A percentile compares a stretch with the other conserved stretches of the same genome.
These are phyloP conservation scores for Nakazawaea anatomiae DNA, from an alignment of 805 yeast species.

Conservation along the genomic window DNA sequence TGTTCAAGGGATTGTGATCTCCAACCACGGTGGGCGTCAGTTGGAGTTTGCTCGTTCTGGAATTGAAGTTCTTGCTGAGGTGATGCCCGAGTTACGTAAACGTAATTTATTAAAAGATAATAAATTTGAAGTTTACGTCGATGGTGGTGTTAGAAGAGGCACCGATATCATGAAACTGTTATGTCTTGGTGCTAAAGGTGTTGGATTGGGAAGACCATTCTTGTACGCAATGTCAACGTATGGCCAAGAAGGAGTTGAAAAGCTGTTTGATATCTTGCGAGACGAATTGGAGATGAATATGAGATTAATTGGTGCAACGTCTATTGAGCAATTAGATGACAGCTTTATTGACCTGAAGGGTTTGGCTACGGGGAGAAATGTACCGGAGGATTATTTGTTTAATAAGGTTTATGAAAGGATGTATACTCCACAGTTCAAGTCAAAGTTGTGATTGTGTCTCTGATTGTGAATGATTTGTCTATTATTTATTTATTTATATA, in stretches of 20 bases:
- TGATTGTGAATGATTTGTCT: too few species aligned
- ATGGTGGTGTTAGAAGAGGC: slow-evolving; percentile 68
- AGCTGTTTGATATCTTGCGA: slow-evolving; percentile 53
- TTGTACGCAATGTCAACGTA: slow-evolving; percentile 57
- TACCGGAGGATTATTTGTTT: slow-evolving; percentile 52
- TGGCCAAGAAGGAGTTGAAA: slow-evolving; percentile 60
- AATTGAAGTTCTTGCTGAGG: slow-evolving; percentile 67
- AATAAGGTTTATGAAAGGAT: slow-evolving; percentile 51
- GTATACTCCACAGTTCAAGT: slow-evolving; percentile 43
- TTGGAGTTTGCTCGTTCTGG: slow-evolving; percentile 79
- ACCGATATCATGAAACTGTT: slow-evolving; percentile 62
- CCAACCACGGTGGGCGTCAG: slow-evolving; percentile 90
- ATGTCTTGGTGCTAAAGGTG: slow-evolving; percentile 66
- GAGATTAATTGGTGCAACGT: slow-evolving; percentile 72
- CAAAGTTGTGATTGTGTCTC: slow-evolving; percentile 11
- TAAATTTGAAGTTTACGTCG: slow-evolving; percentile 53
- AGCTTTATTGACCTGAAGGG: slow-evolving; percentile 53
- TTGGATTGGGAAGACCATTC: slow-evolving; percentile 65
- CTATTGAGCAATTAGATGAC: slow-evolving; percentile 53
- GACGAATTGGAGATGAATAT: slow-evolving; percentile 72
- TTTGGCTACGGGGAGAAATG: slow-evolving; percentile 30
- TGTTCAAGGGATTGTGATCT: slow-evolving; percentile 70
- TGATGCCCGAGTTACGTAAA: slow-evolving; percentile 44
- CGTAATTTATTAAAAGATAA: slow-evolving; percentile 34
- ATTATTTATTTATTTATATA: background rate